A percentile compares a stretch with the other conserved stretches of the same genome.
These are phyloP conservation scores for Xerocomellus intermedius DNA, from an alignment of 768 basidiomycete species.

Conservation along the genomic window DNA sequence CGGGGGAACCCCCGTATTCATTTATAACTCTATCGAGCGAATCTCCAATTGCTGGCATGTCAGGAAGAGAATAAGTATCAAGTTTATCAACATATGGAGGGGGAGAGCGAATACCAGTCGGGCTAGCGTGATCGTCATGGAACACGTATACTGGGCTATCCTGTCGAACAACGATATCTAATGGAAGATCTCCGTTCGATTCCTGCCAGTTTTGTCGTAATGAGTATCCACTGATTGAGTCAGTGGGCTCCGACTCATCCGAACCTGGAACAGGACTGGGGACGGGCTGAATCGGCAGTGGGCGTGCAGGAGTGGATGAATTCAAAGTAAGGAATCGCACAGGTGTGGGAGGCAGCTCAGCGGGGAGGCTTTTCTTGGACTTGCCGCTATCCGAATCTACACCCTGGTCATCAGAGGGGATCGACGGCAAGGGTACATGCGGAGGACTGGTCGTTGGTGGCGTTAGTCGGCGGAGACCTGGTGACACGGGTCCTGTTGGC, in stretches of 20 bases:
- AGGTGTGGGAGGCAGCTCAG: slow-evolving; percentile 8
- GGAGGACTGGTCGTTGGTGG: slow-evolving; percentile 17
- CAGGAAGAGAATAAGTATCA: slow-evolving; percentile 5
- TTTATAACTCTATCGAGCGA: slow-evolving; percentile 23
- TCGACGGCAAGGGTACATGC: slow-evolving; percentile 20
- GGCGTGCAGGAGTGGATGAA: slow-evolving; percentile 7
- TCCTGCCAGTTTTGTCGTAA: slow-evolving; percentile 11
- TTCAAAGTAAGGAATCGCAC: background rate
- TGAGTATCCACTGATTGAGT: background rate
- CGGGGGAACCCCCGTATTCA: slow-evolving; percentile 13
- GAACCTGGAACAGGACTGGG: slow-evolving; percentile 14
- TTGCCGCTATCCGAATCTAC: background rate
- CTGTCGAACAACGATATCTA: slow-evolving; percentile 13
- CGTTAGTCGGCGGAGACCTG: slow-evolving; percentile 3
- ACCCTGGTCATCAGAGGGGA: slow-evolving; percentile 14
- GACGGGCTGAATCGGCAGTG: slow-evolving; percentile 18
- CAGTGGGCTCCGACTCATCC: slow-evolving; percentile 4
- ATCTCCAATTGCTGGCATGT: slow-evolving; percentile 12
- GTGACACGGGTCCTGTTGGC: background rate
- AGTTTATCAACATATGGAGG: slow-evolving; percentile 14
- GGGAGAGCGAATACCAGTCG: slow-evolving; percentile 14
- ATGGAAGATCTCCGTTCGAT: background rate
- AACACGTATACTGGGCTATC: slow-evolving; percentile 23
- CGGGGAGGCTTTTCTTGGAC: background rate
- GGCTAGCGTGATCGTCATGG: background rate